Percentiles rank a stretch among this genome's conserved stretches.
Conservation (phyloP, 306 rosid species). For the Cucurbita ficifolia region DNA sequence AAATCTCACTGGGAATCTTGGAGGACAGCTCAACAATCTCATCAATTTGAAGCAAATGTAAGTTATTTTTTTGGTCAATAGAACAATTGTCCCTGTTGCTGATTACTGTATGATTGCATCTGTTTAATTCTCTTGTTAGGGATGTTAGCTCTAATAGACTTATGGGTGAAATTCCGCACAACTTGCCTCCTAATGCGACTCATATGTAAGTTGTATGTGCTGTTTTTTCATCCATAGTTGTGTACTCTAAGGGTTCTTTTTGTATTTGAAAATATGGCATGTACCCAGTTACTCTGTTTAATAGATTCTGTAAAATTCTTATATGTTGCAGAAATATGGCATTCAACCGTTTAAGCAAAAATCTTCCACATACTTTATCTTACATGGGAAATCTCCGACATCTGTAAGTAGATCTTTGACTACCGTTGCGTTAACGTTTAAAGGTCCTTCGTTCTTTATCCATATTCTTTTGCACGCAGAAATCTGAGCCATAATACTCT, state of each 20-base stretch:
- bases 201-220: constrained; percentile 45
- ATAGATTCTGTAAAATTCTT: constrained; percentile 1
- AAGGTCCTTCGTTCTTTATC: not conserved
- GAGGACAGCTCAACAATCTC: constrained; percentile 43
- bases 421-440: not conserved
- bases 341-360: constrained; percentile 40
- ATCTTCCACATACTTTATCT: constrained; percentile 52
- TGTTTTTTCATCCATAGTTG: not conserved
- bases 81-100: not conserved
- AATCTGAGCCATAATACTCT: constrained; percentile 78
- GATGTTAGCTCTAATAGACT: constrained; percentile 69
- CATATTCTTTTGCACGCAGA: constrained; percentile 34
- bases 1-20: constrained; percentile 65
- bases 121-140: constrained; percentile 19
- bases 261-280: not conserved
- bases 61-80: constrained; percentile 7
- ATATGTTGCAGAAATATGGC: constrained; percentile 65
- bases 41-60: constrained; percentile 59
- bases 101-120: not conserved
- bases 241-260: not conserved
- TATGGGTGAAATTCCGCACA: constrained; percentile 53
- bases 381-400: constrained; percentile 47
- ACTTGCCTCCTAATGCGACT: constrained; percentile 70
- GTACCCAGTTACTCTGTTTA: not conserved
- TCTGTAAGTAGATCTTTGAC: constrained; percentile 39